phyloP scores from a whole-genome alignment of 306 rosid genomes.

The Glycine soja region DNA sequence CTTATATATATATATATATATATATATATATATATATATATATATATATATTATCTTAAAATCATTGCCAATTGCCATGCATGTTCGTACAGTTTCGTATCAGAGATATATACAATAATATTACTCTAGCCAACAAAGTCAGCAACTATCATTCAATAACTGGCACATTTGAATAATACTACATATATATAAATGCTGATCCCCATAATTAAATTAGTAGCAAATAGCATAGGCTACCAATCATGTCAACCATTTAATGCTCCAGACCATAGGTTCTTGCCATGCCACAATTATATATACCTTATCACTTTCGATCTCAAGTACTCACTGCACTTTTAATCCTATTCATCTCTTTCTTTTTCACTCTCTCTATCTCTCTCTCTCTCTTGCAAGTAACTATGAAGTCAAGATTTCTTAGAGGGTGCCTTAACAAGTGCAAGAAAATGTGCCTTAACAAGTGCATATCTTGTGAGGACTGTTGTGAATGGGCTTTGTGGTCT shows the following conservation, averaged over 20 bases:
- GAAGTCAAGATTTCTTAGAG: slow-evolving; percentile 57
- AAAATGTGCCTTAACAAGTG: slow-evolving; percentile 51
- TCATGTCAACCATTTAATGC: slow-evolving; percentile 71
- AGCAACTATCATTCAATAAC: slow-evolving; percentile 38
- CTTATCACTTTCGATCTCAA: slow-evolving; percentile 54
- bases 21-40: too few relatives aligned
- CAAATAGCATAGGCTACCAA: slow-evolving; percentile 53
- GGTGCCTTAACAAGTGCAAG: slow-evolving; percentile 78
- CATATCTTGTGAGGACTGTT: slow-evolving; percentile 51
- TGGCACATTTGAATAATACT: slow-evolving; percentile 25
- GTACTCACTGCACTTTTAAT: slow-evolving; percentile 43
- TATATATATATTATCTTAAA: slow-evolving; percentile 7
- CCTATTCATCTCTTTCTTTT: neutral
- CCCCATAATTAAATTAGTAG: slow-evolving; percentile 17
- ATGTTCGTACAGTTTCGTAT: slow-evolving; percentile 81
- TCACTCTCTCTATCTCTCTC: neutral
- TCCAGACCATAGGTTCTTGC: slow-evolving; percentile 45
- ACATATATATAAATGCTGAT: slow-evolving; percentile 32
- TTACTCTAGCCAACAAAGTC: slow-evolving; percentile 43
- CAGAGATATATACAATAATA: slow-evolving; percentile 37
- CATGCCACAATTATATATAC: slow-evolving; percentile 65
- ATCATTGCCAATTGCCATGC: slow-evolving; percentile 51
- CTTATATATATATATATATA: too few relatives aligned
- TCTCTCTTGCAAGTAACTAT: slow-evolving; percentile 20
- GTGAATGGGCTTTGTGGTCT: slow-evolving; percentile 65